phyloP scores from a whole-genome alignment of 805 yeast species.

The Wickerhamomyces subpelliculosus region DNA sequence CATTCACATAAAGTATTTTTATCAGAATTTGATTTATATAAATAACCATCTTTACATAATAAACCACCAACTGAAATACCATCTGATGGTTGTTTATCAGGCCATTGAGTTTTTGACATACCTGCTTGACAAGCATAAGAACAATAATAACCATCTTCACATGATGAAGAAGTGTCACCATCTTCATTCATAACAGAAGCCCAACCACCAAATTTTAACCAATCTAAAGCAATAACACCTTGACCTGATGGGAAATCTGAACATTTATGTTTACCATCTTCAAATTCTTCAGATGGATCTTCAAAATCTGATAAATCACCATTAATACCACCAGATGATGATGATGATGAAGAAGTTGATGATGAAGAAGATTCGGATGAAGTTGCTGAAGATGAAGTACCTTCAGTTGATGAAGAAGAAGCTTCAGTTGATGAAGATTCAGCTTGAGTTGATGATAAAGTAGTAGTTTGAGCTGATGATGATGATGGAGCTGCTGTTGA shows the following conservation, averaged over 20 bases:
- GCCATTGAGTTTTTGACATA: conserved; percentile 99
- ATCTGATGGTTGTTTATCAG: conserved; percentile 72
- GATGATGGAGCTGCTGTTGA: conserved; percentile 15
- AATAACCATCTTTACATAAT: conserved; percentile 73
- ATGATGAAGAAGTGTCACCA: conserved; percentile 57
- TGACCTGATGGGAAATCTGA: conserved; percentile 64
- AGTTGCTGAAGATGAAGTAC: conserved; percentile 5
- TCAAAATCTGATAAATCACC: conserved; percentile 58
- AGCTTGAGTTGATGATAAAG: conserved; percentile 17
- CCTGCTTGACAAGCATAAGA: conserved; percentile 98
- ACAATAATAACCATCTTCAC: conserved; percentile 89
- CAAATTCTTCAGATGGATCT: conserved; percentile 52
- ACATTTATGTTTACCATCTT: conserved; percentile 68
- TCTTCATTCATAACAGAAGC: conserved; percentile 55
- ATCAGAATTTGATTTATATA: conserved; percentile 72
- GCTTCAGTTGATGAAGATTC: conserved; percentile 19
- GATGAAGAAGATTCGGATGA: conserved; percentile 20
- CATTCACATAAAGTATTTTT: conserved; percentile 74
- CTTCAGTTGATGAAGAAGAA: conserved; percentile 18
- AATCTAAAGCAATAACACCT: conserved; percentile 73
- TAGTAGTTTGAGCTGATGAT: conserved; percentile 4
- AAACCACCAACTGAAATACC: conserved; percentile 96
- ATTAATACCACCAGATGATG: conserved; percentile 26
- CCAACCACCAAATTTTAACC: conserved; percentile 74
- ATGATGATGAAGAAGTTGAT: conserved; percentile 21